Conservation (phyloP, 192 early-diverging fungal genomes). For the Coemansia nantahalensis region DNA sequence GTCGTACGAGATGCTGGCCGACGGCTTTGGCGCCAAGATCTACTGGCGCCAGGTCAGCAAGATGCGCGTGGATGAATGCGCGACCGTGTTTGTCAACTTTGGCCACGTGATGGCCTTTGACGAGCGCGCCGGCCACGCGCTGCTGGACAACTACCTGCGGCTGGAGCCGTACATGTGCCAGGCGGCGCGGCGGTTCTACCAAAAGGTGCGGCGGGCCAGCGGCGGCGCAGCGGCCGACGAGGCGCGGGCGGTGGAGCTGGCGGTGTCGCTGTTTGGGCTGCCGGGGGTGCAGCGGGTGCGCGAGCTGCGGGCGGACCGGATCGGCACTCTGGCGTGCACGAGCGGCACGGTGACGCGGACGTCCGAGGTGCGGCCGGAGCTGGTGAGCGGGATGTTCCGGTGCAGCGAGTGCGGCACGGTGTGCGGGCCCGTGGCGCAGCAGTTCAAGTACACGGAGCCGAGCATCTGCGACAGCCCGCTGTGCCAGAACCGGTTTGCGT, state of each 20-base stretch:
- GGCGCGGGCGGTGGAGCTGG: slow-evolving; percentile 2
- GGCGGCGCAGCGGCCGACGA: slow-evolving; percentile 19
- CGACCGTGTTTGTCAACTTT: slow-evolving; percentile 77
- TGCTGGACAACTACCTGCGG: slow-evolving; percentile 72
- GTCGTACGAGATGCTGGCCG: slow-evolving; percentile 4
- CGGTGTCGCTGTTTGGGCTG: slow-evolving; percentile 67
- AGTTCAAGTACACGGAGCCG: slow-evolving; percentile 97
- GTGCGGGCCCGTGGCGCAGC: slow-evolving; percentile 88
- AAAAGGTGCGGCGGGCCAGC: slow-evolving; percentile 15
- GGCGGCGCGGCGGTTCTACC: slow-evolving; percentile 77
- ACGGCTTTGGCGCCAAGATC: slow-evolving; percentile 29
- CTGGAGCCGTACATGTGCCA: slow-evolving; percentile 83
- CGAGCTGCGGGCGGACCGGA: slow-evolving; percentile 75
- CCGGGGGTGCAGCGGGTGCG: slow-evolving; percentile 67
- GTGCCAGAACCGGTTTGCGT: slow-evolving; percentile 78
- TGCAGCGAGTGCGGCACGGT: slow-evolving; percentile 79
- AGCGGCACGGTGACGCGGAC: slow-evolving; percentile 96
- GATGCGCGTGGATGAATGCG: slow-evolving; percentile 57
- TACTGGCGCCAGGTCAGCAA: slow-evolving; percentile 69
- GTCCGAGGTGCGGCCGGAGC: slow-evolving; percentile 94
- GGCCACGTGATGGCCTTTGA: slow-evolving; percentile 58
- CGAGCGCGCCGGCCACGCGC: slow-evolving; percentile 60
- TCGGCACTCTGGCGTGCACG: slow-evolving; percentile 80
- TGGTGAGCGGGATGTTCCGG: slow-evolving; percentile 85
- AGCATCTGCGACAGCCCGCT: slow-evolving; percentile 75